Evolutionary conservation across 768 basidiomycete genomes (phyloP).

Genomic region (Leucocoprinus sp.): DNA sequence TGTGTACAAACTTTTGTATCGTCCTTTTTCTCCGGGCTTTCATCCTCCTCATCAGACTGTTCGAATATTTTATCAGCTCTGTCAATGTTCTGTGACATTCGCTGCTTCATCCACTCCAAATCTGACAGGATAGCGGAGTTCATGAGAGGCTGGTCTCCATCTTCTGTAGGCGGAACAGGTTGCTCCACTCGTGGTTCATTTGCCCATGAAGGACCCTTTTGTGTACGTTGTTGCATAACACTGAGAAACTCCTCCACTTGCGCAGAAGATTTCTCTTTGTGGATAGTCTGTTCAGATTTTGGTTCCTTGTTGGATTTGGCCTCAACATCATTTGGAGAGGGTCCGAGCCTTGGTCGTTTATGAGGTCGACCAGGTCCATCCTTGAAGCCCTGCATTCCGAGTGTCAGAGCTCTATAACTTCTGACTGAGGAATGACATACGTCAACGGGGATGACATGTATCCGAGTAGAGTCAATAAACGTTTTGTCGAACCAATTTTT

Average conservation of each 20-base stretch:
- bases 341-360: slow-evolving; percentile 52
- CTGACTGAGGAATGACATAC: slow-evolving; percentile 39
- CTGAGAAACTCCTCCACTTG: slow-evolving; percentile 62
- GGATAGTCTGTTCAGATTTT: slow-evolving; percentile 2
- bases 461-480: slow-evolving; percentile 72
- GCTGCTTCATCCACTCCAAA: slow-evolving; percentile 66
- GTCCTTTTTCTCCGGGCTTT: slow-evolving; percentile 10
- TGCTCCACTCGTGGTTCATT: slow-evolving; percentile 31
- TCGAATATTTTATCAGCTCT: slow-evolving; percentile 43
- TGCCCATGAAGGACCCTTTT: slow-evolving; percentile 59
- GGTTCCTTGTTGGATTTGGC: slow-evolving; percentile 11
- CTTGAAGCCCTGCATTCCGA: slow-evolving; percentile 47
- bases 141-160: slow-evolving; percentile 15
- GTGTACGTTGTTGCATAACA: slow-evolving; percentile 59
- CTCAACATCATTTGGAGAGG: slow-evolving; percentile 17
- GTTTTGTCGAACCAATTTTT: slow-evolving; percentile 80
- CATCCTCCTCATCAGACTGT: slow-evolving; percentile 54
- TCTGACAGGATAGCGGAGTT: slow-evolving; percentile 44
- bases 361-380: slow-evolving; percentile 62
- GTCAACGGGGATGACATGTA: slow-evolving; percentile 70
- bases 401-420: neutral
- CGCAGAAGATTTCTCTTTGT: slow-evolving; percentile 24
- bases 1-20: slow-evolving; percentile 10
- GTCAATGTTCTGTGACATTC: slow-evolving; percentile 44
- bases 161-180: slow-evolving; percentile 10